A percentile compares a stretch with the other conserved stretches of the same genome.
These are phyloP conservation scores for Diutina siamensis DNA, from an alignment of 1,139 yeast species.

Conservation along the genomic window DNA sequence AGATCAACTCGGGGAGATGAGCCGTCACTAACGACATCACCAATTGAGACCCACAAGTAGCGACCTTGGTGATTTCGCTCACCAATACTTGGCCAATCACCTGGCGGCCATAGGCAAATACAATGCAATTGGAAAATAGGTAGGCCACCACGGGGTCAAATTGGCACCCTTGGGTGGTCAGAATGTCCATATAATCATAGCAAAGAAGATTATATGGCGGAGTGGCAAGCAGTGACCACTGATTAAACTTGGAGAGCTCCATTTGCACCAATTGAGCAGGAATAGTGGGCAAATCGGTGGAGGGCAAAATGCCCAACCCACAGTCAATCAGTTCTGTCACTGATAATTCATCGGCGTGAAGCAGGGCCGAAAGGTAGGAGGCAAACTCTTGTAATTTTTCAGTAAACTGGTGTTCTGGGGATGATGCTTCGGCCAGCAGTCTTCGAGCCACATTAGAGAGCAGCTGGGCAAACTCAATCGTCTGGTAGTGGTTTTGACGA, in stretches of 20 bases:
- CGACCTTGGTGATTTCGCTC: not conserved
- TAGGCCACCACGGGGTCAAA: slow-evolving; percentile 4
- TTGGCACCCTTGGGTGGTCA: not conserved
- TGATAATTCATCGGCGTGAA: not conserved
- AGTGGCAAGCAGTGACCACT: not conserved
- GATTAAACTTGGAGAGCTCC: not conserved
- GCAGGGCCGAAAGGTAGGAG: not conserved
- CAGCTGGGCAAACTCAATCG: not conserved
- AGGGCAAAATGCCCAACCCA: not conserved
- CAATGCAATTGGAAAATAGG: slow-evolving; percentile 1
- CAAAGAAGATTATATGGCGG: not conserved
- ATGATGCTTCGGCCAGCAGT: not conserved
- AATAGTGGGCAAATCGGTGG: not conserved
- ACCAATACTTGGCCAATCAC: slow-evolving; percentile 4
- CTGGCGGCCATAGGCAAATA: not conserved
- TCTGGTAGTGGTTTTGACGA: not conserved
- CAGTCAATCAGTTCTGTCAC: not conserved
- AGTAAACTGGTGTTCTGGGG: not conserved
- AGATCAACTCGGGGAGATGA: not conserved
- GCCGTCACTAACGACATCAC: not conserved
- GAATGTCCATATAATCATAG: not conserved
- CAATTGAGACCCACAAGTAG: not conserved
- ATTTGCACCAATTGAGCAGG: not conserved
- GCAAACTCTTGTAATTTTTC: not conserved
- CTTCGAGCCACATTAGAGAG: not conserved